phyloP scores from a whole-genome alignment of 2,329 filamentous ascomycete genomes.

The Ceratocystis lukuohia region DNA sequence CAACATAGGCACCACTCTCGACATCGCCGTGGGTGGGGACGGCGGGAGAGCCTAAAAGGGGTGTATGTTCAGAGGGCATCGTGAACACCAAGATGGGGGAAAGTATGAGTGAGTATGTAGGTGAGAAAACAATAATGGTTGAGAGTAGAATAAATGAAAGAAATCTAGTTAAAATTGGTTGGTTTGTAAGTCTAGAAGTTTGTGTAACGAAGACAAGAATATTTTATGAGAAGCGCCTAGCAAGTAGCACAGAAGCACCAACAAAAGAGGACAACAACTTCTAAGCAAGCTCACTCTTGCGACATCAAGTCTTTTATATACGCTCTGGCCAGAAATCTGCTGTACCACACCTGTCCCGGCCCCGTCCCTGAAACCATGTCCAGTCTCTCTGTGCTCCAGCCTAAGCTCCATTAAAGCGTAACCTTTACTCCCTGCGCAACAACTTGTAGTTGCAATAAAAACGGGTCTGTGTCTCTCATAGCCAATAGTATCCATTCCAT shows the following conservation, averaged over 20 bases:
- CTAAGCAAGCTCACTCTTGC: too few relatives aligned
- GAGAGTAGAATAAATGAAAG: not conserved
- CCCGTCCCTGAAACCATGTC: not conserved
- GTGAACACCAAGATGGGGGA: not conserved
- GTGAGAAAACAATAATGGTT: not conserved
- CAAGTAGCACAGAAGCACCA: too few relatives aligned
- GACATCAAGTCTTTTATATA: not conserved
- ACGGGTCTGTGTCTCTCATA: not conserved
- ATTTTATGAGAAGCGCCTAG: too few relatives aligned
- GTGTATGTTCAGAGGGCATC: constrained; percentile 11
- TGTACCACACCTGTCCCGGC: not conserved
- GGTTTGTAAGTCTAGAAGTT: not conserved
- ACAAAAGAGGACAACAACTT: too few relatives aligned
- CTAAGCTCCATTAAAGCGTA: not conserved
- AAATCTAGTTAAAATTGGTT: not conserved
- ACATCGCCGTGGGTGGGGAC: constrained; percentile 2
- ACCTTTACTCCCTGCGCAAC: not conserved
- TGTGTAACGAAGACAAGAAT: not conserved
- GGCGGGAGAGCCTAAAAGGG: constrained; percentile 7
- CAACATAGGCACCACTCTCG: constrained; percentile 6
- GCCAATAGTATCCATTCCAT: not conserved
- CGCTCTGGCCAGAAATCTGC: not conserved
- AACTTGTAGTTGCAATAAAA: constrained; percentile 8
- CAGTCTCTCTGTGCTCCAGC: not conserved
- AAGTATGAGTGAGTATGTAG: not conserved